phyloP scores from a whole-genome alignment of 306 rosid species.

The Canavalia gladiata region DNA sequence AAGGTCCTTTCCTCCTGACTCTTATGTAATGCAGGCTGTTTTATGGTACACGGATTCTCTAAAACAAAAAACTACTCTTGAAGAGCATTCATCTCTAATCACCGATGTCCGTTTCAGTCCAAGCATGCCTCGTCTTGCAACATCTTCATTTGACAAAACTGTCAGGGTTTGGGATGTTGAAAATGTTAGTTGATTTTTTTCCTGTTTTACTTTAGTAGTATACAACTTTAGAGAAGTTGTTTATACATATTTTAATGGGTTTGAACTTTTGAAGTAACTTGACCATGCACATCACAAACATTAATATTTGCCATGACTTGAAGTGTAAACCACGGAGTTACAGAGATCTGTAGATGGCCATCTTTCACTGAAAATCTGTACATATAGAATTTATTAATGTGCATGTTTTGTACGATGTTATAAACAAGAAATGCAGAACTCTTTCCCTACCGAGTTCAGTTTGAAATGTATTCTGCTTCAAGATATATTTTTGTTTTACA shows the following conservation, averaged over 20 bases:
- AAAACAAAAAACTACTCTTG: conserved; percentile 76
- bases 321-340: neutral
- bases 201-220: conserved; percentile 23
- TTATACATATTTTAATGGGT: conserved; percentile 12
- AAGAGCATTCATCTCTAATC: conserved; percentile 84
- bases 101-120: conserved; percentile 98
- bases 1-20: conserved; percentile 29
- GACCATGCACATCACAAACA: neutral
- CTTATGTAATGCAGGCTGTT: conserved; percentile 74
- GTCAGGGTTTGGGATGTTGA: conserved; percentile 99
- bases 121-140: conserved; percentile 89
- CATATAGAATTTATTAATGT: neutral
- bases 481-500: neutral
- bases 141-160: conserved; percentile 95
- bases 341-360: neutral
- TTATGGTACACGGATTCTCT: conserved; percentile 87
- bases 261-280: conserved; percentile 23
- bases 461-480: conserved; percentile 25
- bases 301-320: neutral
- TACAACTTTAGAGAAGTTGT: conserved; percentile 7
- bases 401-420: conserved; percentile 7
- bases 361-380: conserved; percentile 13
- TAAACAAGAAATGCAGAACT: neutral
- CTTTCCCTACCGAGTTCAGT: neutral
- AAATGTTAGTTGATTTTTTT: conserved; percentile 70